phyloP scores from a whole-genome alignment of 2,329 filamentous ascomycete species.

The Aspergillus vadensis region DNA sequence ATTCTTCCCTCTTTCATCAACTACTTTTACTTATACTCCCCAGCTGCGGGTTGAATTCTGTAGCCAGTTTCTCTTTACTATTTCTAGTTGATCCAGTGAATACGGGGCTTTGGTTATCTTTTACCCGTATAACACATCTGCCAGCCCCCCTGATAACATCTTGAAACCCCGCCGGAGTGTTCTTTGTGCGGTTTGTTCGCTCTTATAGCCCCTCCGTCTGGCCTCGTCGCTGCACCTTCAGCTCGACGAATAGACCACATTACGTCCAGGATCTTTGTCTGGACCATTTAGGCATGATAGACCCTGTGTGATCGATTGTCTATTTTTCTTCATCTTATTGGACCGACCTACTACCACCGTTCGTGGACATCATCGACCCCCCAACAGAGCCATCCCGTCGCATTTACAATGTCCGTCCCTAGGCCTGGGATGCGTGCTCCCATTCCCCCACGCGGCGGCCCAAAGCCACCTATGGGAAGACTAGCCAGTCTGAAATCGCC shows the following conservation, averaged over 20 bases:
- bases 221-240: not conserved
- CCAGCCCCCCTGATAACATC: not conserved
- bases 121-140: not conserved
- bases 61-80: not conserved
- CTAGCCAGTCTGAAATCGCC: slow-evolving; percentile 45
- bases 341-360: not conserved
- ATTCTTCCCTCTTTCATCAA: not conserved
- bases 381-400: not conserved
- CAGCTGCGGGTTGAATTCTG: too few species aligned
- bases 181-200: not conserved
- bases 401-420: slow-evolving; percentile 34
- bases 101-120: not conserved
- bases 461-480: slow-evolving; percentile 36
- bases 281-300: not conserved
- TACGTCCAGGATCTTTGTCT: not conserved
- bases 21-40: too few species aligned
- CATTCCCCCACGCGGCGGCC: slow-evolving; percentile 29
- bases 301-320: not conserved
- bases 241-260: not conserved
- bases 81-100: not conserved
- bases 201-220: not conserved
- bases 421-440: slow-evolving; percentile 38
- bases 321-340: not conserved
- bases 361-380: not conserved
- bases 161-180: not conserved